Evolutionary conservation across 192 early-diverging fungal genomes (phyloP).

Genomic region (Rhizophlyctis rosea): DNA sequence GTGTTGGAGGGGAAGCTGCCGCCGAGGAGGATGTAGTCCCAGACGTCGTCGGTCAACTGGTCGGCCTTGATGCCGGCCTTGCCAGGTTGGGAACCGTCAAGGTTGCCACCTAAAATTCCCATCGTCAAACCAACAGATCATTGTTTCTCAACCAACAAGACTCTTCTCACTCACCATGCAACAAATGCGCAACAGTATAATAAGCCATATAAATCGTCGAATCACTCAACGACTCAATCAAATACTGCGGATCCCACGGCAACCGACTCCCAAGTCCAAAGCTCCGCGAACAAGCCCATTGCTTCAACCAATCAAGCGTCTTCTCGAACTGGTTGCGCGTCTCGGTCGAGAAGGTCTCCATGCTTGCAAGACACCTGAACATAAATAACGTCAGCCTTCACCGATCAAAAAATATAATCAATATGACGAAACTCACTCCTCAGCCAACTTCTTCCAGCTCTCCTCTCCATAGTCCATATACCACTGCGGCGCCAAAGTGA

Average conservation of each 20-base stretch:
- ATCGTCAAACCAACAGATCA: background rate
- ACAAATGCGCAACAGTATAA: conserved; percentile 92
- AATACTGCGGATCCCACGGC: conserved; percentile 88
- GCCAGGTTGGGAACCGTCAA: conserved; percentile 78
- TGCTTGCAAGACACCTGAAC: conserved; percentile 67
- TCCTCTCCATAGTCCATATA: conserved; percentile 97
- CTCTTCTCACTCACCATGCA: conserved; percentile 58
- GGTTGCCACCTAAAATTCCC: conserved; percentile 49
- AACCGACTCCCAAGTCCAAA: conserved; percentile 90
- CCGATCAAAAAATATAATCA: background rate
- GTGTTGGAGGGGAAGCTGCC: conserved; percentile 57
- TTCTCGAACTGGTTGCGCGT: conserved; percentile 82
- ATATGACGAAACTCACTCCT: conserved; percentile 40
- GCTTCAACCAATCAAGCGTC: conserved; percentile 86
- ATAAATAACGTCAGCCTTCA: too few relatives aligned
- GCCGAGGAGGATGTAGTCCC: conserved; percentile 85
- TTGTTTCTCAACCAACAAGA: conserved; percentile 9
- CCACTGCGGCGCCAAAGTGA: conserved; percentile 96
- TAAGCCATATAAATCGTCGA: conserved; percentile 99
- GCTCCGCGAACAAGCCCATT: conserved; percentile 95
- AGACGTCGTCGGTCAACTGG: conserved; percentile 89
- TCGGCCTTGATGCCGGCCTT: conserved; percentile 72
- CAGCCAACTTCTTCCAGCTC: conserved; percentile 72
- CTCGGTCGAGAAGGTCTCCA: conserved; percentile 81
- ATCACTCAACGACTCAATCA: conserved; percentile 96